phyloP scores from a whole-genome alignment of 352 stramenopile genomes.

The Phytopythium boreale region DNA sequence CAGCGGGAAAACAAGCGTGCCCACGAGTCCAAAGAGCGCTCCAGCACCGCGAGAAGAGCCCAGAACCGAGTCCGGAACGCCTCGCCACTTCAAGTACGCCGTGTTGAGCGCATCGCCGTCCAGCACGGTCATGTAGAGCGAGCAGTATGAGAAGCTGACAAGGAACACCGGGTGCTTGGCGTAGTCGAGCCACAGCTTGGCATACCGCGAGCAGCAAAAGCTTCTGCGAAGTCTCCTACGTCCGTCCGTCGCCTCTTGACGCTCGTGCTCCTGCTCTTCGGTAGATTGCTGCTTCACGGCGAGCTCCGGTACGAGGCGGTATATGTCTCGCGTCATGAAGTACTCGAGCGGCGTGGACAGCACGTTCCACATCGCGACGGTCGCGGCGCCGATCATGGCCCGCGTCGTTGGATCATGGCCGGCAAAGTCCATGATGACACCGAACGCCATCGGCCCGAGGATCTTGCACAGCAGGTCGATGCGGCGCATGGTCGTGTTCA shows the following conservation, averaged over 20 bases:
- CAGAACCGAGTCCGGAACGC: slow-evolving; percentile 44
- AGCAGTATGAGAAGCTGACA: slow-evolving; percentile 48
- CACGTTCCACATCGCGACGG: slow-evolving; percentile 76
- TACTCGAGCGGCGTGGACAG: slow-evolving; percentile 78
- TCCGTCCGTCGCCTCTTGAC: neutral
- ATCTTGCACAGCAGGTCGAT: slow-evolving; percentile 85
- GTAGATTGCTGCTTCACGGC: slow-evolving; percentile 20
- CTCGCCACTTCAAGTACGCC: slow-evolving; percentile 62
- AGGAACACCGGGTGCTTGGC: slow-evolving; percentile 51
- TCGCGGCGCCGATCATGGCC: slow-evolving; percentile 56
- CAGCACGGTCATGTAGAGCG: slow-evolving; percentile 63
- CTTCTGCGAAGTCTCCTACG: neutral
- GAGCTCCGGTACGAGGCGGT: slow-evolving; percentile 48
- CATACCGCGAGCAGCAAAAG: slow-evolving; percentile 17
- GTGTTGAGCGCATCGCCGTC: slow-evolving; percentile 43
- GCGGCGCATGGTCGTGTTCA: slow-evolving; percentile 79
- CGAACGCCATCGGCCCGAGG: slow-evolving; percentile 66
- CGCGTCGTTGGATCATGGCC: slow-evolving; percentile 54
- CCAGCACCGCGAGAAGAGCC: slow-evolving; percentile 41
- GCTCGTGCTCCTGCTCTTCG: slow-evolving; percentile 10
- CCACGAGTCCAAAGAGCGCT: slow-evolving; percentile 41
- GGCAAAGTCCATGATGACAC: slow-evolving; percentile 80
- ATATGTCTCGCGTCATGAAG: slow-evolving; percentile 67
- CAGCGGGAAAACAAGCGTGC: slow-evolving; percentile 44
- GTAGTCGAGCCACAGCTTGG: slow-evolving; percentile 40